Percentiles rank a stretch among this genome's conserved stretches.
phyloP scores from a whole-genome alignment of 768 basidiomycete genomes.

The Suillus variegatus region DNA sequence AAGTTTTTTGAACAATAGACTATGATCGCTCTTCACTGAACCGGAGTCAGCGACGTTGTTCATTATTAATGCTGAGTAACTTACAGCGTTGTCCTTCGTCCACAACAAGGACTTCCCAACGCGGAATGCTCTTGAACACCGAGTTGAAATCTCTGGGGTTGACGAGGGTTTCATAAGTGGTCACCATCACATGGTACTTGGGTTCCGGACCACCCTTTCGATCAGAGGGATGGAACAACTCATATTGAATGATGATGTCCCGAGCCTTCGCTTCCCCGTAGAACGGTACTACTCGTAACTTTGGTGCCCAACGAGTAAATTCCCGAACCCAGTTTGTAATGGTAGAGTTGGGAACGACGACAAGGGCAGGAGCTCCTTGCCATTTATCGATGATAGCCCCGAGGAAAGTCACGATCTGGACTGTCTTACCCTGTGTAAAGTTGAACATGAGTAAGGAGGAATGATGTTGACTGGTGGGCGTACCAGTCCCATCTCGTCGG shows the following conservation, averaged over 20 bases:
- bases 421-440: slow-evolving; percentile 74
- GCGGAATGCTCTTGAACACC: slow-evolving; percentile 78
- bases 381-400: slow-evolving; percentile 60
- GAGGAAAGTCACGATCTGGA: slow-evolving; percentile 86
- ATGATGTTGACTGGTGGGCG: slow-evolving; percentile 15
- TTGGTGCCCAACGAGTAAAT: slow-evolving; percentile 75
- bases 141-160: slow-evolving; percentile 65
- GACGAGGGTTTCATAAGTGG: slow-evolving; percentile 88
- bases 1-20: slow-evolving; percentile 78
- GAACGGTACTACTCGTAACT: slow-evolving; percentile 78
- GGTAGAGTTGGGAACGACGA: slow-evolving; percentile 96
- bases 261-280: slow-evolving; percentile 80
- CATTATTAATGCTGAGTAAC: slow-evolving; percentile 29
- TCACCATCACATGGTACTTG: slow-evolving; percentile 88
- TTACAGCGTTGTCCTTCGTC: slow-evolving; percentile 92
- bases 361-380: slow-evolving; percentile 74
- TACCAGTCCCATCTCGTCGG: slow-evolving; percentile 97
- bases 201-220: slow-evolving; percentile 46
- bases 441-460: slow-evolving; percentile 11
- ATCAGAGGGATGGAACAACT: slow-evolving; percentile 64
- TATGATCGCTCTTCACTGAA: slow-evolving; percentile 81
- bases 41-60: slow-evolving; percentile 12
- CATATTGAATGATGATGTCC: slow-evolving; percentile 79
- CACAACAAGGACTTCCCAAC: slow-evolving; percentile 93
- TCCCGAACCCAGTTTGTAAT: slow-evolving; percentile 96